Evolutionary conservation across 441 rosid genomes (phyloP).

Genomic region (Corymbia calophylla): DNA sequence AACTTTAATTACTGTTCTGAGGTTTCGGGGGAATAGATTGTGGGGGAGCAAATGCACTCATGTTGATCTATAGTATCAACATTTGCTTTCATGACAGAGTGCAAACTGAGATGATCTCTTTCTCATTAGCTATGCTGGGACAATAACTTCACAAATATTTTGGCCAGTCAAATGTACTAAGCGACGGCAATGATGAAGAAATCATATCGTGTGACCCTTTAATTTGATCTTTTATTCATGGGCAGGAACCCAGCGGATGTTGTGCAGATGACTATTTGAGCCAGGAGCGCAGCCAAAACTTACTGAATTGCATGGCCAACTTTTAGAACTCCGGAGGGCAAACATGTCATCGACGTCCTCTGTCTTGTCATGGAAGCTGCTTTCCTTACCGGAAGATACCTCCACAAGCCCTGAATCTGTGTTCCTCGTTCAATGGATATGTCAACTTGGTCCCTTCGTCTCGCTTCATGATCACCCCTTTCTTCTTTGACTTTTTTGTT

Average conservation of each 20-base stretch:
- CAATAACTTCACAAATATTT: background rate
- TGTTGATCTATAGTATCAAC: background rate
- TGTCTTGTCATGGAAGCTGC: slow-evolving; percentile 71
- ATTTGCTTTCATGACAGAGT: background rate
- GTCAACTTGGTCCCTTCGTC: background rate
- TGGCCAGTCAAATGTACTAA: background rate
- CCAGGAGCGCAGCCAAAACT: slow-evolving; percentile 70
- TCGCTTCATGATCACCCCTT: background rate
- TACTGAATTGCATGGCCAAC: slow-evolving; percentile 48
- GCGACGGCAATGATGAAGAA: background rate
- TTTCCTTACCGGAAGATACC: slow-evolving; percentile 61
- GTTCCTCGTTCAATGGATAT: background rate
- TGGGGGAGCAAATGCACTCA: background rate
- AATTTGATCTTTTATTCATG: background rate
- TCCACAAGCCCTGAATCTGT: slow-evolving; percentile 46
- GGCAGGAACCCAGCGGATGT: too few species aligned
- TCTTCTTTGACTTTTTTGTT: background rate
- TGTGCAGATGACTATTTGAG: slow-evolving; percentile 66
- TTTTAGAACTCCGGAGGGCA: slow-evolving; percentile 36
- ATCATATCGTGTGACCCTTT: background rate
- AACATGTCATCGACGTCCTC: slow-evolving; percentile 53
- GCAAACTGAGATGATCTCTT: too few species aligned
- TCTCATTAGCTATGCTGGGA: accelerated
- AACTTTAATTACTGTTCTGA: background rate
- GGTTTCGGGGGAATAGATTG: background rate